Percentiles rank a stretch among this genome's conserved stretches.
phyloP scores from a whole-genome alignment of 371 early-diverging fungal genomes.

The Aphelidium insulamus region DNA sequence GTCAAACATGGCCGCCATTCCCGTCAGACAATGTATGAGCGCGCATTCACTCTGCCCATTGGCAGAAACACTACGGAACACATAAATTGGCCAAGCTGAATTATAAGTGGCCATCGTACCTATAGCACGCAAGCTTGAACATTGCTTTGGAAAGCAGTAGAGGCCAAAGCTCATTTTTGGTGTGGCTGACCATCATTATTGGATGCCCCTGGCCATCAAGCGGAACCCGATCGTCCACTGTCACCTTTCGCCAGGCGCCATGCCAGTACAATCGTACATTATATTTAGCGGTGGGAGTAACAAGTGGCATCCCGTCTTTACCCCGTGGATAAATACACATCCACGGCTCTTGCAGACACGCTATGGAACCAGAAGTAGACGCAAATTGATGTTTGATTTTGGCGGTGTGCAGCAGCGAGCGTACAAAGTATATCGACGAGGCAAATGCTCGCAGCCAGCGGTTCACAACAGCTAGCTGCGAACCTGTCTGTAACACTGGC shows the following conservation, averaged over 20 bases:
- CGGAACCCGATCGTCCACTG: constrained; percentile 25
- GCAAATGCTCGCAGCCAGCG: too few relatives aligned
- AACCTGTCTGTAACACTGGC: too few relatives aligned
- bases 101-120: too few relatives aligned
- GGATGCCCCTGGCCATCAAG: constrained; percentile 17
- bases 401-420: too few relatives aligned
- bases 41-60: constrained; percentile 7
- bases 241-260: constrained; percentile 23
- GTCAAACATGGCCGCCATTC: constrained; percentile 16
- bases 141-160: constrained; percentile 22
- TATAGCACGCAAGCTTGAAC: constrained; percentile 15
- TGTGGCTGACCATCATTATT: constrained; percentile 9
- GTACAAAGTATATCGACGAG: too few relatives aligned
- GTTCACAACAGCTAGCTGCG: too few relatives aligned
- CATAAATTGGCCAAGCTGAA: background rate
- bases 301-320: constrained; percentile 23
- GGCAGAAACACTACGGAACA: constrained; percentile 8
- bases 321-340: constrained; percentile 22
- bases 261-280: constrained; percentile 22
- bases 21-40: constrained; percentile 5
- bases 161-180: constrained; percentile 20
- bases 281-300: constrained; percentile 22
- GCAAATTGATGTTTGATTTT: too few relatives aligned
- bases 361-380: too few relatives aligned
- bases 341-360: too few relatives aligned